phyloP scores from a whole-genome alignment of 2,329 filamentous ascomycete species.

The Colletotrichum truncatum region DNA sequence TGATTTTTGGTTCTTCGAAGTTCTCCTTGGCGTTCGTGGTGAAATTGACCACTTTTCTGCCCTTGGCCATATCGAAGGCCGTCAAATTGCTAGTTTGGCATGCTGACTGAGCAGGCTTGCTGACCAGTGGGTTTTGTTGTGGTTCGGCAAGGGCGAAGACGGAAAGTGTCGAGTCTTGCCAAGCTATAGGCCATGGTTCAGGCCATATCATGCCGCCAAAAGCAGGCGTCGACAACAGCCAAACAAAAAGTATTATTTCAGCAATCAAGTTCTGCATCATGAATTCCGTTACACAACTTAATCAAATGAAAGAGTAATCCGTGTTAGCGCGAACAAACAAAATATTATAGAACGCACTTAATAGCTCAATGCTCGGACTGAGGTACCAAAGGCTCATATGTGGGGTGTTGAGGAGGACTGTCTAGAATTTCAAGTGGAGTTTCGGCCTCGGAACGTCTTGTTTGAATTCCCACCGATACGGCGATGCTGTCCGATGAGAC shows the following conservation, averaged over 20 bases:
- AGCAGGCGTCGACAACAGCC: not conserved
- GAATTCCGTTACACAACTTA: too few relatives aligned
- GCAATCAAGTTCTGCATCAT: not conserved
- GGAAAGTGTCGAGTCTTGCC: not conserved
- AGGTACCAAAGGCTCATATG: too few relatives aligned
- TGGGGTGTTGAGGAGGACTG: too few relatives aligned
- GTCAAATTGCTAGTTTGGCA: constrained; percentile 18
- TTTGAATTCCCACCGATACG: too few relatives aligned
- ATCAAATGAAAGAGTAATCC: too few relatives aligned
- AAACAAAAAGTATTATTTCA: not conserved
- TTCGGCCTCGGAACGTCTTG: too few relatives aligned
- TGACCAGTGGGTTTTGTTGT: not conserved
- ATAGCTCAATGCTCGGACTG: too few relatives aligned
- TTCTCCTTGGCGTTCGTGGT: constrained; percentile 1
- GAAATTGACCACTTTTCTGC: constrained; percentile 20
- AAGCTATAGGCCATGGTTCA: not conserved
- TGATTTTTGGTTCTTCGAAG: constrained; percentile 33
- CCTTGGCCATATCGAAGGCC: constrained; percentile 11
- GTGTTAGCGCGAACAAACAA: too few relatives aligned
- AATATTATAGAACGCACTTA: too few relatives aligned
- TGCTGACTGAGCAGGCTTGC: not conserved
- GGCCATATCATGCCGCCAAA: not conserved
- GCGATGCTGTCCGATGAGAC: too few relatives aligned
- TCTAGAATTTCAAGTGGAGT: too few relatives aligned
- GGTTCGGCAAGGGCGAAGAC: not conserved